These are phyloP conservation scores for Colletotrichum eremochloae DNA, from an alignment of 2,329 filamentous ascomycete genomes.

Conservation along the genomic window DNA sequence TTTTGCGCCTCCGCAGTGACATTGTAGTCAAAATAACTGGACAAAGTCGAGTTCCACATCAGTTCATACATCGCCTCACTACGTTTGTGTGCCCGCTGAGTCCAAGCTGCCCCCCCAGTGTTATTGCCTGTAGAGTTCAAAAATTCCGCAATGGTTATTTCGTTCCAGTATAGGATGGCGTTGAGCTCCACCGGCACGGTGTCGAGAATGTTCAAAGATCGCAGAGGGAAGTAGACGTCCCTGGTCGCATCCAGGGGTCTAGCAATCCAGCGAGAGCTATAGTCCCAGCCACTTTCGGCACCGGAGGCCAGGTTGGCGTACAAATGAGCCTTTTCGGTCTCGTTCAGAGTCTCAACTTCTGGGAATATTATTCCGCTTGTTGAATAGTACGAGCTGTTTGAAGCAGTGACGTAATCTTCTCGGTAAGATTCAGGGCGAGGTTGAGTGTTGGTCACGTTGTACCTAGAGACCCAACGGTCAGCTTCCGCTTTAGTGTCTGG, in stretches of 20 bases:
- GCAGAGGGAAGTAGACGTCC: slow-evolving; percentile 75
- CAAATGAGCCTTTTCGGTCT: slow-evolving; percentile 63
- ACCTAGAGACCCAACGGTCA: slow-evolving; percentile 51
- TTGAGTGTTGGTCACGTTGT: slow-evolving; percentile 73
- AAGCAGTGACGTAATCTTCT: slow-evolving; percentile 76
- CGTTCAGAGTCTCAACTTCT: slow-evolving; percentile 62
- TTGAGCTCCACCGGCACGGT: slow-evolving; percentile 76
- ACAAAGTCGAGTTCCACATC: slow-evolving; percentile 74
- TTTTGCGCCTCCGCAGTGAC: slow-evolving; percentile 69
- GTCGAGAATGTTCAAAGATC: slow-evolving; percentile 71
- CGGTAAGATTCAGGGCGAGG: slow-evolving; percentile 76
- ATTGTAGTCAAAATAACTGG: slow-evolving; percentile 79
- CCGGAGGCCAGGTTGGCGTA: slow-evolving; percentile 75
- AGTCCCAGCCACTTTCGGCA: slow-evolving; percentile 77
- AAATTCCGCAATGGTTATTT: slow-evolving; percentile 70
- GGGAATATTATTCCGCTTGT: slow-evolving; percentile 70
- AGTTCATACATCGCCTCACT: slow-evolving; percentile 73
- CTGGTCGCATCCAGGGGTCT: slow-evolving; percentile 69
- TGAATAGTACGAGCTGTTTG: slow-evolving; percentile 73
- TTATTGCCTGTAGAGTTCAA: slow-evolving; percentile 64
- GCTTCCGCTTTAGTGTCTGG: too few species aligned
- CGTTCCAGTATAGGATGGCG: slow-evolving; percentile 76
- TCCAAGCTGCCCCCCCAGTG: slow-evolving; percentile 64
- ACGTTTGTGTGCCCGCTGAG: slow-evolving; percentile 62
- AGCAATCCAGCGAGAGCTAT: slow-evolving; percentile 69